phyloP scores from a whole-genome alignment of 2,329 filamentous ascomycete species.

The Teratosphaeria zuluensis region DNA sequence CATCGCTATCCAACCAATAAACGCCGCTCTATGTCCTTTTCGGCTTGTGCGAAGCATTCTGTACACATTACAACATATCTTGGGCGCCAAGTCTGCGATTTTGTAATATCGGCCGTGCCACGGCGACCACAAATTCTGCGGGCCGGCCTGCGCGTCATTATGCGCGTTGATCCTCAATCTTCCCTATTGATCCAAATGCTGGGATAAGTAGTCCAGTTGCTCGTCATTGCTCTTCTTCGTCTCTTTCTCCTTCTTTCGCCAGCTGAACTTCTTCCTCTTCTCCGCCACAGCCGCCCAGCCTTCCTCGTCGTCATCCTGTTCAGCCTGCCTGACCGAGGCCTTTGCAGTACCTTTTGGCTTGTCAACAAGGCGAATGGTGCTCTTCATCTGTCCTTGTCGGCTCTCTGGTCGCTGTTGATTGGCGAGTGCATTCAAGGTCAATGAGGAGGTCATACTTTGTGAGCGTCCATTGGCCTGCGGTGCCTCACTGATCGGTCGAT shows the following conservation, averaged over 20 bases:
- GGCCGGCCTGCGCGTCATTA: background rate
- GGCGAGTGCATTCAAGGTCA: constrained; percentile 20
- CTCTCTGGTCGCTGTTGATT: constrained; percentile 11
- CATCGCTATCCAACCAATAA: background rate
- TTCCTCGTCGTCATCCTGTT: constrained; percentile 26
- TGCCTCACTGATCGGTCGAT: constrained; percentile 65
- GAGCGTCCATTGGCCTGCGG: constrained; percentile 25
- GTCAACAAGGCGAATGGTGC: constrained; percentile 27
- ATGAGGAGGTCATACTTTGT: constrained; percentile 25
- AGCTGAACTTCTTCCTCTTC: constrained; percentile 22
- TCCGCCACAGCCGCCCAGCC: constrained; percentile 27
- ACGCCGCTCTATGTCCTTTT: background rate
- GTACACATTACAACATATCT: background rate
- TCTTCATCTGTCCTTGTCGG: constrained; percentile 10
- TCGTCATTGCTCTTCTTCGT: background rate
- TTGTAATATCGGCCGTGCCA: background rate
- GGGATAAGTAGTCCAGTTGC: background rate
- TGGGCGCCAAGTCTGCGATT: background rate
- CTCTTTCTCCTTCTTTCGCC: constrained; percentile 12
- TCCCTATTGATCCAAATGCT: background rate
- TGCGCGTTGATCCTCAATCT: background rate
- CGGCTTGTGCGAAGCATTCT: background rate
- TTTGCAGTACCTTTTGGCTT: constrained; percentile 27
- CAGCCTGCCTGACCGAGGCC: constrained; percentile 7
- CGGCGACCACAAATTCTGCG: background rate